Conservation (phyloP, 1,284 basidiomycete species). For the Puccinia triticina region DNA sequence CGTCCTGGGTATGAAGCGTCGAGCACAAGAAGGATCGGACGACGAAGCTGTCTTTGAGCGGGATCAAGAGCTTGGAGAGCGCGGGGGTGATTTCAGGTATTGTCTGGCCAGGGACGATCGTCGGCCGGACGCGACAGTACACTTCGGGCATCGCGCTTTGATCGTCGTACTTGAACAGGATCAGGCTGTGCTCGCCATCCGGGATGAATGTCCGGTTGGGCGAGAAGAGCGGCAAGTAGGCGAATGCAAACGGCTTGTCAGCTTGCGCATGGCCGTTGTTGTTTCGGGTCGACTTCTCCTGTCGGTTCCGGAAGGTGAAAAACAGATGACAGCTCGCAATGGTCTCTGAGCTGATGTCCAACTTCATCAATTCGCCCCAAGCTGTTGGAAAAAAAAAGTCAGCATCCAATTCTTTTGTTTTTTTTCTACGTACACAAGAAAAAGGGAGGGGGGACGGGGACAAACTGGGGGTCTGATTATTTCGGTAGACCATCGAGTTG, state of each 20-base stretch:
- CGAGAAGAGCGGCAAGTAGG: slow-evolving; percentile 83
- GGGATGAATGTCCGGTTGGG: slow-evolving; percentile 78
- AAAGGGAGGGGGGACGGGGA: slow-evolving; percentile 3
- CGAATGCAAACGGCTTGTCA: slow-evolving; percentile 87
- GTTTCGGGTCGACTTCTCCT: slow-evolving; percentile 58
- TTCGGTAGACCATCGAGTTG: slow-evolving; percentile 82
- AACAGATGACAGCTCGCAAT: slow-evolving; percentile 85
- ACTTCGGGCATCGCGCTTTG: slow-evolving; percentile 54
- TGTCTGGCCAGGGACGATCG: slow-evolving; percentile 14
- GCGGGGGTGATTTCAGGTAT: slow-evolving; percentile 56
- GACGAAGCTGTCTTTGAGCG: slow-evolving; percentile 71
- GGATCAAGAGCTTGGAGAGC: slow-evolving; percentile 56
- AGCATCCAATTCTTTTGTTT: background rate
- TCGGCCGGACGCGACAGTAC: slow-evolving; percentile 66
- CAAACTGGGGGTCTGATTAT: slow-evolving; percentile 61
- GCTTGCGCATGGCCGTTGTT: slow-evolving; percentile 60
- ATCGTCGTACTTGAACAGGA: slow-evolving; percentile 72
- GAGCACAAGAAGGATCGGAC: slow-evolving; percentile 90
- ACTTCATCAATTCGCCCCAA: slow-evolving; percentile 89
- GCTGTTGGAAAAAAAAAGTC: slow-evolving; percentile 66
- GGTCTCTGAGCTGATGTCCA: slow-evolving; percentile 72
- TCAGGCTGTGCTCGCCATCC: slow-evolving; percentile 83
- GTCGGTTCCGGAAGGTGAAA: slow-evolving; percentile 85
- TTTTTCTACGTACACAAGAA: background rate
- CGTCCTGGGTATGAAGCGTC: slow-evolving; percentile 88